Base-by-base conservation (phyloP, 1,284 basidiomycete genomes). In the Fomes fomentarius region DNA sequence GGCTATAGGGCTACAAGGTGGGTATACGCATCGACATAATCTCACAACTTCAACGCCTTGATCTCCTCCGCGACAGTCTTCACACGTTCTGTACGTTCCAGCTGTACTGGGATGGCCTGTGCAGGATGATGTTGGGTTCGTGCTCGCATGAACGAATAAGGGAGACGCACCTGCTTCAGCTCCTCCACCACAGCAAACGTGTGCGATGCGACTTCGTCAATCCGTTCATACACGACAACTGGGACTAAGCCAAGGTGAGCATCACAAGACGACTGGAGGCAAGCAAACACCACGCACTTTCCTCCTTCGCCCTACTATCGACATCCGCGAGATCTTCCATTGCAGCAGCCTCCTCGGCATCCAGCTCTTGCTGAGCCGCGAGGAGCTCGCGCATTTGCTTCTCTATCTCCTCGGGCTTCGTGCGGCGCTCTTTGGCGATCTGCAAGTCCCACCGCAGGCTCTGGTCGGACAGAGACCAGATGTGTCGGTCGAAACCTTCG, bases 31-130 rank as follows among this genome's bases (percentile, higher is more conserved):
- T n/a, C n/a, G n/a, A 11, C 11, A n/a, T 41, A 28, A 51, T 53
- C 17, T 74, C 63, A 84, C 30, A 69, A 56, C 60, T 76, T 81
- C 54, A 82, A 54, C 12, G 71, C 66, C 47, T 78, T 82, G 28
- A 83, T 69, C 58, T 84, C 80, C 42, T 65, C 65, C 12, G 73
- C 71, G 15, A 76, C 77, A 22, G 62, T 63, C 59, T 71, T 74
- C 6, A 79, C 67, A 49, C 73, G 67, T 46, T 72, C 65, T 17
- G 75, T 71, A 24, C 83, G 76, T 62, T 75, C 74, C 42, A 71
- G 65, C 54, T 84, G 81, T 35, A 70, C 69, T 17, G 71, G 66
- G 22, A 80, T 69, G 12, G 71, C 74, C 83, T 85, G 60, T 10
- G 46, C 35, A 48, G 37, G 9, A n/a, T 21, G 17, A 19, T 31